These are phyloP conservation scores for Pyropia yezoensis DNA, from an alignment of 23 red algal species.

Conservation along the genomic window DNA sequence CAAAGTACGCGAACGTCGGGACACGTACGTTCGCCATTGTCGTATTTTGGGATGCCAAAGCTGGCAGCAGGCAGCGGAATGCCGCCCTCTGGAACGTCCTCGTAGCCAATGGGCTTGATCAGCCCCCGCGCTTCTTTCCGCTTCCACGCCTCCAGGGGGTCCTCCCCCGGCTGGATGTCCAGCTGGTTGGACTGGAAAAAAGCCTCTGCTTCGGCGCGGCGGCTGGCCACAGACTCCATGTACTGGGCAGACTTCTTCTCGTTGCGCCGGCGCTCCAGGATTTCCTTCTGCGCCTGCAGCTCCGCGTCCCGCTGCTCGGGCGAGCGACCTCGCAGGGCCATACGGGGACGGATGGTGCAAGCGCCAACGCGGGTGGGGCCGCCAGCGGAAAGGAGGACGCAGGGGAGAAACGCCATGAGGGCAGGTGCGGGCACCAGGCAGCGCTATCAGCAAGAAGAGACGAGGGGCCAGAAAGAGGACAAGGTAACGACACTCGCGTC, in stretches of 20 bases:
- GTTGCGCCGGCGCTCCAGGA: slow-evolving; percentile 43
- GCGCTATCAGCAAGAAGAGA: too few relatives aligned
- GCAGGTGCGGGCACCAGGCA: too few relatives aligned
- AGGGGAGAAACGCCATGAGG: too few relatives aligned
- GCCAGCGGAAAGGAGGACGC: too few relatives aligned
- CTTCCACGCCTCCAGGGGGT: slow-evolving; percentile 67
- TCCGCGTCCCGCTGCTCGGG: slow-evolving; percentile 40
- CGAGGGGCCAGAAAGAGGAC: too few relatives aligned
- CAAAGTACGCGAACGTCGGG: too few relatives aligned
- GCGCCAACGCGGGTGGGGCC: too few relatives aligned
- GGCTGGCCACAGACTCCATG: slow-evolving; percentile 26
- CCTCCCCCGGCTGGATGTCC: slow-evolving; percentile 60
- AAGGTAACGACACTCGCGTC: too few relatives aligned
- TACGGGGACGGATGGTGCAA: too few relatives aligned
- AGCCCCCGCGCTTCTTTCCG: slow-evolving; percentile 65
- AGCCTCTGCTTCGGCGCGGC: slow-evolving; percentile 29
- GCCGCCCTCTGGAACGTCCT: slow-evolving; percentile 40
- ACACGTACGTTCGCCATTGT: slow-evolving; percentile 39
- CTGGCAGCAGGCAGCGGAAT: slow-evolving; percentile 66
- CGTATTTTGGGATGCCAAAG: slow-evolving; percentile 81
- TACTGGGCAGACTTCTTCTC: slow-evolving; percentile 30
- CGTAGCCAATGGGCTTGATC: slow-evolving; percentile 59
- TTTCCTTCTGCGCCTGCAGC: slow-evolving; percentile 50
- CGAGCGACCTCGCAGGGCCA: too few relatives aligned
- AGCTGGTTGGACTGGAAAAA: slow-evolving; percentile 41